phyloP scores from a whole-genome alignment of 768 basidiomycete genomes.

The Stropharia rugosoannulata region DNA sequence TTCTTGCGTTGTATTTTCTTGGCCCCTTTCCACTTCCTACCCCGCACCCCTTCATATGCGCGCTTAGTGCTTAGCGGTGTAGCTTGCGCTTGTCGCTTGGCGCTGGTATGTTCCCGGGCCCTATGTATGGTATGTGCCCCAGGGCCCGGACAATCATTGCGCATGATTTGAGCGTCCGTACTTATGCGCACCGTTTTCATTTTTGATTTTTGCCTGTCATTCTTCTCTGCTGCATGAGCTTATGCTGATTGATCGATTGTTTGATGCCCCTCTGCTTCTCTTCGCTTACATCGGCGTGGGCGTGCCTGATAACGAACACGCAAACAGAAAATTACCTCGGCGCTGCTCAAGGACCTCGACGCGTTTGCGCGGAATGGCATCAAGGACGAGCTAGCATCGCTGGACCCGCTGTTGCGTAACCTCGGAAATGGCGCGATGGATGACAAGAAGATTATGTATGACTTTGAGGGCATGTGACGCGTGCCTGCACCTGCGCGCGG shows the following conservation, averaged over 20 bases:
- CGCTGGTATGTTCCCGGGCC: too few species aligned
- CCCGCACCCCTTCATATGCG: too few species aligned
- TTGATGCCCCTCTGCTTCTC: neutral
- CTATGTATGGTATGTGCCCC: too few species aligned
- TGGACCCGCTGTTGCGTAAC: constrained; percentile 76
- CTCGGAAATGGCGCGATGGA: constrained; percentile 35
- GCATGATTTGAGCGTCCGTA: too few species aligned
- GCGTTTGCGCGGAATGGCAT: constrained; percentile 77
- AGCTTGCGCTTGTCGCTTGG: too few species aligned
- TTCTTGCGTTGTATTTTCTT: neutral
- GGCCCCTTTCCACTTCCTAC: too few species aligned
- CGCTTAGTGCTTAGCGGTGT: too few species aligned
- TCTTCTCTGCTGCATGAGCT: too few species aligned
- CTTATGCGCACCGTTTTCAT: too few species aligned
- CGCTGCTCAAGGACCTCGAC: constrained; percentile 82
- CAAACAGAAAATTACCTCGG: constrained; percentile 77
- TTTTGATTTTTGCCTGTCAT: too few species aligned
- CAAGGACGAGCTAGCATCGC: constrained; percentile 77
- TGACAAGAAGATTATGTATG: constrained; percentile 24
- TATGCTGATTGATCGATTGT: too few species aligned
- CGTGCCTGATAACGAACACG: neutral
- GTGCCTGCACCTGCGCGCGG: neutral
- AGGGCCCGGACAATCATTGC: too few species aligned
- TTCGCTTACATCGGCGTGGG: neutral
- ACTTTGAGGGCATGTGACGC: constrained; percentile 29